Evolutionary conservation across 176 grass and related monocot genomes (phyloP).

Genomic region (Ampelocalamus luodianensis): DNA sequence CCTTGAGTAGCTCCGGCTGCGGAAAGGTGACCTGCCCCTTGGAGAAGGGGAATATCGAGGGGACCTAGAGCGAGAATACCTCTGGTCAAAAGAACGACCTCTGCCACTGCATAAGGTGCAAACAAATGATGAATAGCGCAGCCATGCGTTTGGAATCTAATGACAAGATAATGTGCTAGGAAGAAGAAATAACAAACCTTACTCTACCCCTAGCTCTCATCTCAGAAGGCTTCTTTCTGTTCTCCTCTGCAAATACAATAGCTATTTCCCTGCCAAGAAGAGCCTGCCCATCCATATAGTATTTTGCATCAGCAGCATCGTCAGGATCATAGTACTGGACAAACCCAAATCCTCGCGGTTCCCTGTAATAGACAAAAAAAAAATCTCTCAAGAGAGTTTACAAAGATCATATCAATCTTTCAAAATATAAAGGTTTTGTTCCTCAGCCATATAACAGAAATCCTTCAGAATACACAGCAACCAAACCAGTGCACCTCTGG

Average conservation of each 20-base stretch:
- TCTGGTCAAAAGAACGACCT: conserved; percentile 47
- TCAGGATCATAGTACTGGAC: conserved; percentile 79
- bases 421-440: background rate
- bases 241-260: conserved; percentile 95
- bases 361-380: conserved; percentile 41
- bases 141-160: background rate
- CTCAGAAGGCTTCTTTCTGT: conserved; percentile 83
- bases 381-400: background rate
- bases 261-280: conserved; percentile 90
- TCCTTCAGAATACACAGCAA: conserved; percentile 18
- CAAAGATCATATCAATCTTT: background rate
- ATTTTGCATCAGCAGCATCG: conserved; percentile 91
- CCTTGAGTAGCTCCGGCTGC: conserved; percentile 55
- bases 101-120: conserved; percentile 37
- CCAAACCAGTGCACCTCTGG: conserved; percentile 1
- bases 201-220: conserved; percentile 78
- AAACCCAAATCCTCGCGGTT: conserved; percentile 94
- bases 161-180: background rate
- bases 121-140: conserved; percentile 19
- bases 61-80: conserved; percentile 48
- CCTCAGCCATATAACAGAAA: background rate
- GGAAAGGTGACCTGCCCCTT: conserved; percentile 54
- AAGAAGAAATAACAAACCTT: conserved; percentile 52
- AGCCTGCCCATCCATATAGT: conserved; percentile 90
- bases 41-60: conserved; percentile 47